A percentile compares a stretch with the other conserved stretches of the same genome.
Evolutionary conservation across 169 alveolate species (phyloP).

Genomic region (Perkinsus olseni): DNA sequence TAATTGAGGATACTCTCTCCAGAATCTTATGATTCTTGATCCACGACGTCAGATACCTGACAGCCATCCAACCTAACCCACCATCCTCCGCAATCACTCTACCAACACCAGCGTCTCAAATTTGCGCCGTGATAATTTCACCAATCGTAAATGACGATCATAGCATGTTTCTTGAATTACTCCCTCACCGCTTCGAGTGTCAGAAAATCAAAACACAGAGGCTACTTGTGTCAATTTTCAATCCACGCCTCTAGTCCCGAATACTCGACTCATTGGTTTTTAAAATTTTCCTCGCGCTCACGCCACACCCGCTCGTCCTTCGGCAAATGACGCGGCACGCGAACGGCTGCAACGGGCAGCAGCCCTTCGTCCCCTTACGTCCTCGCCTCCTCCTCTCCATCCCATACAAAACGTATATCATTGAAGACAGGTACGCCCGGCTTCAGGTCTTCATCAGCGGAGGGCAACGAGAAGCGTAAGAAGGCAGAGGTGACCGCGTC

Average conservation of each 20-base stretch:
- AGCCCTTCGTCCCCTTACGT: not conserved
- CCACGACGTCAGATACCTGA: not conserved
- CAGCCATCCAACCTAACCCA: not conserved
- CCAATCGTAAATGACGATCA: no score
- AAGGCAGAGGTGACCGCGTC: not conserved
- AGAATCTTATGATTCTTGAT: not conserved
- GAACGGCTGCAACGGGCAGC: no score
- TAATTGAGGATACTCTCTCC: not conserved
- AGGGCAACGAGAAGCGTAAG: not conserved
- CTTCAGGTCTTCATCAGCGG: not conserved
- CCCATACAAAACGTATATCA: not conserved
- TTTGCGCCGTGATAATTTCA: not conserved
- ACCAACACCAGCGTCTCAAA: not conserved
- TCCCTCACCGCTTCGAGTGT: no score
- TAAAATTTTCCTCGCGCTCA: no score
- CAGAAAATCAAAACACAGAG: no score
- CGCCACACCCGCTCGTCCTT: no score
- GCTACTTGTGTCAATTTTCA: no score
- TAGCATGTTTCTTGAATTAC: no score
- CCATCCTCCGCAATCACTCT: no score
- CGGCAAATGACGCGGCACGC: no score
- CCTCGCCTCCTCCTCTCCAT: not conserved
- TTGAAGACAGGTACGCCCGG: not conserved
- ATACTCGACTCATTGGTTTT: no score
- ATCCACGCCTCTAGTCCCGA: no score